A percentile compares a stretch with the other conserved stretches of the same genome.
Evolutionary conservation across 169 alveolate genomes (phyloP).

Genomic region (Cryptosporidium tyzzeri): DNA sequence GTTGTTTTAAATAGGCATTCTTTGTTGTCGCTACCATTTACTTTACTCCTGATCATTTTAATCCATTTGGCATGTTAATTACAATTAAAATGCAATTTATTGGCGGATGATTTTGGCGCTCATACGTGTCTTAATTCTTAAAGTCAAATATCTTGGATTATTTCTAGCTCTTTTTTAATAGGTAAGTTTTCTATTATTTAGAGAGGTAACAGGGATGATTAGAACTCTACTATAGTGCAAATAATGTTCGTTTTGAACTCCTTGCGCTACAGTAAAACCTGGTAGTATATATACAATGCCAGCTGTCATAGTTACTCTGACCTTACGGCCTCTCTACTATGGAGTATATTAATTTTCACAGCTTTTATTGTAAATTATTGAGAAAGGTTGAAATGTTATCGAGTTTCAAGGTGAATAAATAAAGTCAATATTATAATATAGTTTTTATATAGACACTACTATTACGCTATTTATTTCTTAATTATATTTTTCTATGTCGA

Average conservation of each 20-base stretch:
- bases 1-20: background rate
- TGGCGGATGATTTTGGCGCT: slow-evolving; percentile 16
- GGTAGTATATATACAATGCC: slow-evolving; percentile 51
- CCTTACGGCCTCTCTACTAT: slow-evolving; percentile 2
- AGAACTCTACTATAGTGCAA: slow-evolving; percentile 37
- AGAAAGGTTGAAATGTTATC: background rate
- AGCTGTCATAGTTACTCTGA: slow-evolving; percentile 77
- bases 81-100: background rate
- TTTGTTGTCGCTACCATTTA: background rate
- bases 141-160: too few relatives aligned
- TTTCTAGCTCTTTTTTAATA: background rate
- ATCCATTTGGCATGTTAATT: slow-evolving; percentile 3
- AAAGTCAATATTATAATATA: background rate
- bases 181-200: slow-evolving; percentile 2
- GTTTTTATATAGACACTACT: background rate
- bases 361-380: too few relatives aligned
- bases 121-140: background rate
- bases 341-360: background rate
- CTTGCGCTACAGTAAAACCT: slow-evolving; percentile 25
- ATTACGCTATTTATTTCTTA: background rate
- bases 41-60: background rate
- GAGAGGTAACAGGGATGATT: slow-evolving; percentile 42
- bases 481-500: slow-evolving; percentile 35
- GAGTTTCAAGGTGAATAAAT: background rate
- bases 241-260: slow-evolving; percentile 67